Percentiles rank a stretch among this genome's conserved stretches.
Evolutionary conservation across 2,329 filamentous ascomycete genomes (phyloP).

Genomic region (Domatiomyces catenatus): DNA sequence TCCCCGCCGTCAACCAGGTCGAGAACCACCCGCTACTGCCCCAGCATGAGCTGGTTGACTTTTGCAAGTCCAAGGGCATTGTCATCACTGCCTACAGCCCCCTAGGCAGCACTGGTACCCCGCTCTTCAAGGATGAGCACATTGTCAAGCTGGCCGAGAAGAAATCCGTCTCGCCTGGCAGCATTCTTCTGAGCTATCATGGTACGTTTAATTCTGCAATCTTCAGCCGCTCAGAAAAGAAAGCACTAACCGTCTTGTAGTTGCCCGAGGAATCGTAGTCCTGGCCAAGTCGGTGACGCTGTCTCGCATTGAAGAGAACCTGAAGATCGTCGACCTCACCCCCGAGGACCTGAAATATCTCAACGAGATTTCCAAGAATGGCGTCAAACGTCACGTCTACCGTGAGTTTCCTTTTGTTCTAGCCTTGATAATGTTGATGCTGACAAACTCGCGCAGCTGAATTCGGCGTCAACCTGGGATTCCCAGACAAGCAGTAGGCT

Average conservation of each 20-base stretch:
- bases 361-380: conserved; percentile 12
- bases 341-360: conserved; percentile 24
- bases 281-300: conserved; percentile 28
- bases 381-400: conserved; percentile 10
- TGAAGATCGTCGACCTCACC: conserved; percentile 28
- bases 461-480: conserved; percentile 14
- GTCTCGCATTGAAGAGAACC: conserved; percentile 29
- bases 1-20: conserved; percentile 37
- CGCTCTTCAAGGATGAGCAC: conserved; percentile 27
- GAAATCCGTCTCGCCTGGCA: conserved; percentile 25
- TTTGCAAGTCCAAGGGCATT: conserved; percentile 35
- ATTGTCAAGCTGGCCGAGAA: conserved; percentile 28
- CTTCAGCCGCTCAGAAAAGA: not conserved
- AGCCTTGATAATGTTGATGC: no score
- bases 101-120: conserved; percentile 36
- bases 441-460: conserved; percentile 5
- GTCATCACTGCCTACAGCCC: conserved; percentile 41
- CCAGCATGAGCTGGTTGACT: conserved; percentile 34
- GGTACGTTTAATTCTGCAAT: no score
- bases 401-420: no score
- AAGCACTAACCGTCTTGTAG: not conserved
- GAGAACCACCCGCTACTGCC: conserved; percentile 41
- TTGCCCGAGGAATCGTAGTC: conserved; percentile 12
- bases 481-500: conserved; percentile 10
- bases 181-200: conserved; percentile 31